Evolutionary conservation across 352 stramenopile species (phyloP).

Genomic region (Pythium monospermum): DNA sequence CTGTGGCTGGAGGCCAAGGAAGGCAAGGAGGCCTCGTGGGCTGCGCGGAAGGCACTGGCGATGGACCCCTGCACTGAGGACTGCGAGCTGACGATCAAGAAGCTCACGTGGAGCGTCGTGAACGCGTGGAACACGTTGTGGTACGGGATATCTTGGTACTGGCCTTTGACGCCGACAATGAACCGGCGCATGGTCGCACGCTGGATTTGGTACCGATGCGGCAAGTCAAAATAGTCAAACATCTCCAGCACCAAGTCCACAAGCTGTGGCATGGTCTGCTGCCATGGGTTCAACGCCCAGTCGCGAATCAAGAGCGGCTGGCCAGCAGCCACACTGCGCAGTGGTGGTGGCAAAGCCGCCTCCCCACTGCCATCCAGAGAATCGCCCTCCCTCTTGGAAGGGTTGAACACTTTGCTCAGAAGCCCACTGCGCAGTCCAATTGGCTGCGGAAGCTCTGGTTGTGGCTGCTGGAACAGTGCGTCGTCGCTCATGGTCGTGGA

Average conservation of each 20-base stretch:
- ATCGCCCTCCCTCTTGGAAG: too few species aligned
- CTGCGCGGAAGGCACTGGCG: conserved; percentile 9
- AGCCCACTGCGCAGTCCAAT: conserved; percentile 3
- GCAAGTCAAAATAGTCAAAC: conserved; percentile 63
- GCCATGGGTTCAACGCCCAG: conserved; percentile 65
- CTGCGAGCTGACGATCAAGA: conserved; percentile 62
- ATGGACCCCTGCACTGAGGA: conserved; percentile 23
- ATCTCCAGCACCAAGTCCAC: conserved; percentile 67
- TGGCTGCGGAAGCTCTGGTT: too few species aligned
- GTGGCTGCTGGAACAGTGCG: too few species aligned
- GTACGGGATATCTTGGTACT: conserved; percentile 82
- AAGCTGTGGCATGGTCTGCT: conserved; percentile 54
- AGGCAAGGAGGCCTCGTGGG: not conserved
- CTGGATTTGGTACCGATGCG: conserved; percentile 50
- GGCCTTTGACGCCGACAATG: conserved; percentile 51
- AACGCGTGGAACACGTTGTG: conserved; percentile 87
- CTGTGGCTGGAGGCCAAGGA: not conserved
- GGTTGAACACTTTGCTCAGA: conserved; percentile 17
- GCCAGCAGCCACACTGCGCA: not conserved
- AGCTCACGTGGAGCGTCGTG: conserved; percentile 76
- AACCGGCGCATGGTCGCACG: conserved; percentile 61
- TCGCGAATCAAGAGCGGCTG: conserved; percentile 17
- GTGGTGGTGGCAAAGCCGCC: too few species aligned
- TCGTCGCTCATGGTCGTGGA: not conserved
- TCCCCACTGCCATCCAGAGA: too few species aligned